phyloP scores from a whole-genome alignment of 371 early-diverging fungal genomes.

The Mortierella sp. region DNA sequence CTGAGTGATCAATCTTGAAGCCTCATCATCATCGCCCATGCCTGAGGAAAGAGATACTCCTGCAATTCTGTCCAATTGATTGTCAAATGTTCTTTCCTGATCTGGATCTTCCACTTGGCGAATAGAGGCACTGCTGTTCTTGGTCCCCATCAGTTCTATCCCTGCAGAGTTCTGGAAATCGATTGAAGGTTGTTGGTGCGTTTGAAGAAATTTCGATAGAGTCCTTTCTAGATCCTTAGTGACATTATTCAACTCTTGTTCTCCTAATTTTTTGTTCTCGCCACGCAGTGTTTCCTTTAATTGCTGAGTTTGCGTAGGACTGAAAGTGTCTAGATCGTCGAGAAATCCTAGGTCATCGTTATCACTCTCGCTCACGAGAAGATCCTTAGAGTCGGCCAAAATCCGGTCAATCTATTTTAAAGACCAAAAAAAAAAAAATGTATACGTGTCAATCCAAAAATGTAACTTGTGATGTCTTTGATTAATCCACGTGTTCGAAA shows the following conservation, averaged over 20 bases:
- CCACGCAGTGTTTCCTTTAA: neutral
- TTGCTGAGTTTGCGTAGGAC: slow-evolving; percentile 12
- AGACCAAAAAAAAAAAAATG: neutral
- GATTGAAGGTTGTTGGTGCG: slow-evolving; percentile 18
- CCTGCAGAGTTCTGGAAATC: neutral
- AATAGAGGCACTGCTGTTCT: neutral
- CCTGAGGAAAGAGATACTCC: slow-evolving; percentile 6
- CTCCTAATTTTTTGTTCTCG: slow-evolving; percentile 1
- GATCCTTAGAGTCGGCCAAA: slow-evolving; percentile 36
- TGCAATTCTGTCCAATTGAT: slow-evolving; percentile 32
- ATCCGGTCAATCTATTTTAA: slow-evolving; percentile 37
- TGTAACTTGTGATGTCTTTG: neutral
- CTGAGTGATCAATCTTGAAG: slow-evolving; percentile 54
- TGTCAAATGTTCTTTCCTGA: slow-evolving; percentile 24
- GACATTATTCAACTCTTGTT: slow-evolving; percentile 22
- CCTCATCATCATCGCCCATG: slow-evolving; percentile 45
- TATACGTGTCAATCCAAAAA: too few species aligned
- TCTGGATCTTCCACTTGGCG: slow-evolving; percentile 2
- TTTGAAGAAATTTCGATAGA: slow-evolving; percentile 35
- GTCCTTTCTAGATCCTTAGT: slow-evolving; percentile 40
- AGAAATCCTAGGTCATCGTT: slow-evolving; percentile 35
- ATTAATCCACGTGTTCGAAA: neutral
- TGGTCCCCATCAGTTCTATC: too few species aligned
- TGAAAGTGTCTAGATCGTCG: slow-evolving; percentile 28
- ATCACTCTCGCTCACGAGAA: slow-evolving; percentile 19